Evolutionary conservation across 2,329 filamentous ascomycete species (phyloP).

Genomic region (Juglanconis oblonga): DNA sequence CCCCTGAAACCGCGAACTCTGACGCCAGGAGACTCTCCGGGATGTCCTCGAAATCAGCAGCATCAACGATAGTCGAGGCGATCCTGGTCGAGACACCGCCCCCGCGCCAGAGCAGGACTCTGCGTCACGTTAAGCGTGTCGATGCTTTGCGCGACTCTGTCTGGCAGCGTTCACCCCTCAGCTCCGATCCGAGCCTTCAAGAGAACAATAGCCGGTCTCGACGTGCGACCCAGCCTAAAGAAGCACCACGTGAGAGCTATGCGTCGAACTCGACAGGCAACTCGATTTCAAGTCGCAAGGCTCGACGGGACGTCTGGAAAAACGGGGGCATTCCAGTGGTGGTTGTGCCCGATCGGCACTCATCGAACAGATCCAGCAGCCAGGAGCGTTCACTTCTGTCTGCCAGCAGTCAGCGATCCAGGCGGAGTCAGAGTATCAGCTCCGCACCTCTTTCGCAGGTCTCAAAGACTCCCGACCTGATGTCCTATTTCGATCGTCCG

Average conservation of each 20-base stretch:
- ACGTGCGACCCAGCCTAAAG: conserved; percentile 24
- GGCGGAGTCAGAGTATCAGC: conserved; percentile 49
- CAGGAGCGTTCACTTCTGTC: conserved; percentile 56
- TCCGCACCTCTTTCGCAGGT: conserved; percentile 44
- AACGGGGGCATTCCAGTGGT: conserved; percentile 61
- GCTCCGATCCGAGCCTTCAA: conserved; percentile 36
- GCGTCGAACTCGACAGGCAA: conserved; percentile 46
- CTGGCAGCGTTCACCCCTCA: conserved; percentile 38
- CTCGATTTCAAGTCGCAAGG: conserved; percentile 51
- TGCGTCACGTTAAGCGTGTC: conserved; percentile 61
- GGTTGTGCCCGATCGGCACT: conserved; percentile 56
- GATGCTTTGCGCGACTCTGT: conserved; percentile 45
- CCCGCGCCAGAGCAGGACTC: conserved; percentile 46
- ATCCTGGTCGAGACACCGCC: conserved; percentile 51
- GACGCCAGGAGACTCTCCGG: conserved; percentile 50
- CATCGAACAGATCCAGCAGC: conserved; percentile 48
- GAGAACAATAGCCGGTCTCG: conserved; percentile 15
- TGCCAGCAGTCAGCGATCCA: conserved; percentile 56
- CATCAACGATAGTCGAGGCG: conserved; percentile 57
- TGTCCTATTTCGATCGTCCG: conserved; percentile 41
- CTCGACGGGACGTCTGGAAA: conserved; percentile 57
- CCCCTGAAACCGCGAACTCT: conserved; percentile 23
- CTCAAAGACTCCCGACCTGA: conserved; percentile 39
- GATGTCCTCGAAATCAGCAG: conserved; percentile 52
- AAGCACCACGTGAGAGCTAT: conserved; percentile 40